Evolutionary conservation across 768 basidiomycete species (phyloP), one percentile per base, ranked within the genome.

Genomic region (Chalciporus piperatus): DNA sequence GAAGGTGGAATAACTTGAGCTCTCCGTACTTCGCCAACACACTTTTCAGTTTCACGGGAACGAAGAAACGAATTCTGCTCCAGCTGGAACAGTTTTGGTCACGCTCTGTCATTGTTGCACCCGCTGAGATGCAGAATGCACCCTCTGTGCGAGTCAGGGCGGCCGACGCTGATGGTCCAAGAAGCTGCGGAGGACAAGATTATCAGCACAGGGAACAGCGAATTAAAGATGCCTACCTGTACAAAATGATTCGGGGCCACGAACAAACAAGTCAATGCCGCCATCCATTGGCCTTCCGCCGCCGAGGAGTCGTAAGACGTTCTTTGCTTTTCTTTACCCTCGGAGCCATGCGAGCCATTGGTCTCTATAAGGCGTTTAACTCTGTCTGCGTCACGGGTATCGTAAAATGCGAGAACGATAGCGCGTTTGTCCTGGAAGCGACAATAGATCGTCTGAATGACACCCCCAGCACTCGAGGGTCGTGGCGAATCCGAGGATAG

Each of bases 381-480:
- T 6, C 71, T 72, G 37, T 71, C 71, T 3, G 83, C 78, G 44
- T 83, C 70, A 45, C 84, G 76, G 40, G 77, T 63, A 56, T 88
- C 84, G 65, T 76, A 80, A 56, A 87, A 86, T 7, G 82, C 78
- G 53, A 85, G 72, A 41, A 86, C 69, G 39, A 79, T 68, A 7
- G 83, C 83, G 33, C 79, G 71, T 10, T 73, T 72, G 44, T 72
- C 70, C 45, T 78, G 78, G 54, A 75, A 76, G 30, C 76, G 76
- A 32, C 76, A 74, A 56, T 79, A 80, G 45, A 86, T 75, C 9
- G 81, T 82, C 61, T 83, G 82, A 50, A 87, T 75, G 43, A 65
- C 64, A 32, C 64, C 62, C 16, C 56, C 48, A 6, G 59, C 11
- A 16, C 65, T 61, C 13, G 51, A 43, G 39, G 16, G 45, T 23